Base-by-base conservation (phyloP, 176 grass and related monocot genomes). In the Musa troglodytarum region DNA sequence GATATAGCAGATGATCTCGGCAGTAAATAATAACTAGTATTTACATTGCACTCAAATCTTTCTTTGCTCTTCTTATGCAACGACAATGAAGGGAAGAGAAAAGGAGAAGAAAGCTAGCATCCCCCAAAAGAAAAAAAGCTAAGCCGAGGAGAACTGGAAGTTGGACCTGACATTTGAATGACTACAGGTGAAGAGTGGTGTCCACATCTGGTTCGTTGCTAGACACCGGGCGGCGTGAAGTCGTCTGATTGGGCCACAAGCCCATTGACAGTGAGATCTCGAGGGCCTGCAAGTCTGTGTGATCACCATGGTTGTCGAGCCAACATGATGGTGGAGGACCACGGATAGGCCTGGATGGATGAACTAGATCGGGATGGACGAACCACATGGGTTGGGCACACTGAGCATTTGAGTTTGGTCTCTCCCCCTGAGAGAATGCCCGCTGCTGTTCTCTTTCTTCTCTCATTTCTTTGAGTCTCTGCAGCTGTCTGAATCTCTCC, bases 401-500 rank as follows among this genome's bases (percentile, higher is more conserved):
- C 25, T 75, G 73, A 19, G 53, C 16, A 15, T 54, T 59, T 0
- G 10, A 7, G 56, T 10, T 63, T 14, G 29, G 9, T n/a, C 57
- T 11, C 5, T 23, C 74, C 16, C 28, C 58, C 19, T 50, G 25
- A 62, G 56, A 28, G 6, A 16, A 50, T n/a, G 57, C 57, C 52
- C 54, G 59, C 20, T 62, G 19, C 2, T 22, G 66, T 11, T 71
- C 77, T 61, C 79, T 88, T 54, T 86, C 81, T 80, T 97, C 94
- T 81, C 90, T 87, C 84, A 86, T 88, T 82, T 93, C 94, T 73
- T 88, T 93, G 74, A 85, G 72, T 82, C 80, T 90, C 72, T 93
- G 83, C 71, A 93, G 83, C 71, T 91, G 84, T 74, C 79, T 93
- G 78, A 93, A 97, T 81, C 94, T 90, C 82, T 91, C 83, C 79